Evolutionary conservation across 495 filamentous ascomycete genomes (phyloP).

Genomic region (Evansstolkia leycettana): DNA sequence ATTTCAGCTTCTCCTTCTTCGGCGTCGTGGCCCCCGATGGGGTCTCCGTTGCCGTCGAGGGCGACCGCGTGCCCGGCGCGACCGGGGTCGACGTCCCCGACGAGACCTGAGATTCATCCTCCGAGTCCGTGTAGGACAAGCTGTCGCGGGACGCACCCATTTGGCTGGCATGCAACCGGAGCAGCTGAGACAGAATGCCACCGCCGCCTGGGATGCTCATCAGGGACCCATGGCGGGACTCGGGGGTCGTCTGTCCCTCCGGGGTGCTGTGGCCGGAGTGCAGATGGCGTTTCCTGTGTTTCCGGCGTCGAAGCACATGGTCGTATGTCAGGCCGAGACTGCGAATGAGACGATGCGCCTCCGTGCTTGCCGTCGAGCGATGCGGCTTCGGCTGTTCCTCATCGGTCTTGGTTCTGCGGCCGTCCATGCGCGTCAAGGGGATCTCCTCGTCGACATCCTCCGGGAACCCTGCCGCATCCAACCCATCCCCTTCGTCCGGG

Average conservation of each 20-base stretch:
- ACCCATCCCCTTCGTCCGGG: constrained; percentile 24
- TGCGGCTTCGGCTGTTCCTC: constrained; percentile 2
- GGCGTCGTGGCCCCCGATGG: constrained; percentile 45
- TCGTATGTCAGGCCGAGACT: constrained; percentile 22
- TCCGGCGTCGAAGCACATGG: constrained; percentile 15
- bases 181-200: constrained; percentile 28
- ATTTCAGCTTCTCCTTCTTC: constrained; percentile 47
- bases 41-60: constrained; percentile 23
- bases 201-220: constrained; percentile 13
- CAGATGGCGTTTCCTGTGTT: constrained; percentile 21
- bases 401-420: constrained; percentile 1
- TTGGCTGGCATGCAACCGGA: constrained; percentile 25
- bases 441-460: constrained; percentile 21
- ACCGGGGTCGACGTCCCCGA: constrained; percentile 28
- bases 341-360: constrained; percentile 33
- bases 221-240: constrained; percentile 18
- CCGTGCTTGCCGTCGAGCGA: constrained; percentile 17
- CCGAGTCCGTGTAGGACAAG: constrained; percentile 26
- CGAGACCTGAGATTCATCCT: constrained; percentile 24
- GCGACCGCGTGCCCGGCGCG: constrained; percentile 39
- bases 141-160: constrained; percentile 13
- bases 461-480: constrained; percentile 20
- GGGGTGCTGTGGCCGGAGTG: constrained; percentile 29
- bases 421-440: constrained; percentile 8
- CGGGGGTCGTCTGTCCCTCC: constrained; percentile 17